phyloP scores from a whole-genome alignment of 208 protist genomes.

The Angomonas deanei region DNA sequence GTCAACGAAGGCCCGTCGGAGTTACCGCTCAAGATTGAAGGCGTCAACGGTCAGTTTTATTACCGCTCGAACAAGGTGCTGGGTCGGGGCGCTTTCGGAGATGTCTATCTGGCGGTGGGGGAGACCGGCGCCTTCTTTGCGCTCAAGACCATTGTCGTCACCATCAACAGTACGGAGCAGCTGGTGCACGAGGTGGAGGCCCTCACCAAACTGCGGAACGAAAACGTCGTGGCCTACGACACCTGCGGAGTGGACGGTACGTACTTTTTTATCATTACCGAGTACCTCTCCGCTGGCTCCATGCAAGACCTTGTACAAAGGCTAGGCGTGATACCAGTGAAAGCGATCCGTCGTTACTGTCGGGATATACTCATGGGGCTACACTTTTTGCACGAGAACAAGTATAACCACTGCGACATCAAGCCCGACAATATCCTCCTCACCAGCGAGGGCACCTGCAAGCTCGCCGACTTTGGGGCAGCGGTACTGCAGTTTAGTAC shows the following conservation, averaged over 20 bases:
- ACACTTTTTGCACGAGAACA: conserved; percentile 72
- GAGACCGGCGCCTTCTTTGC: conserved; percentile 59
- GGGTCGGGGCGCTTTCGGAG: conserved; percentile 51
- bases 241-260: conserved; percentile 51
- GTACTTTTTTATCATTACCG: conserved; percentile 74
- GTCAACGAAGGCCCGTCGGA: not conserved
- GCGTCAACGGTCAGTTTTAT: conserved; percentile 36
- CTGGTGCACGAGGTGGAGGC: conserved; percentile 65
- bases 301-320: conserved; percentile 55
- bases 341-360: conserved; percentile 44
- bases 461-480: conserved; percentile 87
- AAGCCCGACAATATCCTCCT: conserved; percentile 91
- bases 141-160: conserved; percentile 53
- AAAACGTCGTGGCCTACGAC: conserved; percentile 96
- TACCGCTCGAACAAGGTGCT: conserved; percentile 40
- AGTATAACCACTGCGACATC: conserved; percentile 87
- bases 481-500: conserved; percentile 50
- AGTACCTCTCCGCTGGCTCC: conserved; percentile 78
- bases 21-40: conserved; percentile 24
- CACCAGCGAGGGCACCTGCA: conserved; percentile 64
- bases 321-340: conserved; percentile 29
- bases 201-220: conserved; percentile 60
- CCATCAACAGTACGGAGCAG: conserved; percentile 16
- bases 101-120: conserved; percentile 61
- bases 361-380: conserved; percentile 69